Conservation (phyloP, 2,329 filamentous ascomycete genomes). For the Trichoderma brevicompactum region DNA sequence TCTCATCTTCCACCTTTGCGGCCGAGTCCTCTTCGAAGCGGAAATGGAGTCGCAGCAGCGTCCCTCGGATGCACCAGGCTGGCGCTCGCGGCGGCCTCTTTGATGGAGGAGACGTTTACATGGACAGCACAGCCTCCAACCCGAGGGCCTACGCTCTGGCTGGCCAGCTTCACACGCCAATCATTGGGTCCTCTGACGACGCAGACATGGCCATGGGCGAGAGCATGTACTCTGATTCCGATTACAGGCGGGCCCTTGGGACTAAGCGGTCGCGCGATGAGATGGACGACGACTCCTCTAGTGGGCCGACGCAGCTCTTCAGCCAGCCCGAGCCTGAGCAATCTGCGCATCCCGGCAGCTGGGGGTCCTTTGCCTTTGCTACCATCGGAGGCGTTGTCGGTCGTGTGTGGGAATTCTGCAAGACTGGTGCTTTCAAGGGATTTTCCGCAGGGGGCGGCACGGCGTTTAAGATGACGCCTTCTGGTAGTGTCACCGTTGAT, state of each 20-base stretch:
- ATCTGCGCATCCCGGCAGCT: constrained; percentile 47
- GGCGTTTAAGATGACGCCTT: constrained; percentile 62
- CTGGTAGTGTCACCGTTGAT: constrained; percentile 35
- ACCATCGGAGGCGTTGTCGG: constrained; percentile 71
- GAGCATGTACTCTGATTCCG: constrained; percentile 61
- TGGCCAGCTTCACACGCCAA: constrained; percentile 58
- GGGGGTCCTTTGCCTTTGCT: constrained; percentile 63
- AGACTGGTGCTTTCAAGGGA: constrained; percentile 70
- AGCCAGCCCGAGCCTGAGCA: constrained; percentile 35
- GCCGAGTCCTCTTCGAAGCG: constrained; percentile 46
- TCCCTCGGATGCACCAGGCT: constrained; percentile 1
- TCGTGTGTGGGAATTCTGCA: constrained; percentile 86
- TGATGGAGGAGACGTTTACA: constrained; percentile 31
- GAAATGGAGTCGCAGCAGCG: constrained; percentile 47
- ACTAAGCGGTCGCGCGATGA: constrained; percentile 49
- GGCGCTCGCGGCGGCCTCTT: constrained; percentile 10
- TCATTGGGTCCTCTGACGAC: constrained; percentile 37
- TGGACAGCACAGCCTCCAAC: constrained; percentile 33
- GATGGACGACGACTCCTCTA: constrained; percentile 41
- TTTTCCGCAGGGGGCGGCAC: constrained; percentile 85
- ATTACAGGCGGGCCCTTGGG: constrained; percentile 59
- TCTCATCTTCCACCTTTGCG: constrained; percentile 39
- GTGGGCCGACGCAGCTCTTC: constrained; percentile 42
- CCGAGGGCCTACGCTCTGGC: constrained; percentile 52
- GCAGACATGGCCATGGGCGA: constrained; percentile 50